phyloP scores from a whole-genome alignment of 495 filamentous ascomycete genomes.

The Talaromyces wortmannii region DNA sequence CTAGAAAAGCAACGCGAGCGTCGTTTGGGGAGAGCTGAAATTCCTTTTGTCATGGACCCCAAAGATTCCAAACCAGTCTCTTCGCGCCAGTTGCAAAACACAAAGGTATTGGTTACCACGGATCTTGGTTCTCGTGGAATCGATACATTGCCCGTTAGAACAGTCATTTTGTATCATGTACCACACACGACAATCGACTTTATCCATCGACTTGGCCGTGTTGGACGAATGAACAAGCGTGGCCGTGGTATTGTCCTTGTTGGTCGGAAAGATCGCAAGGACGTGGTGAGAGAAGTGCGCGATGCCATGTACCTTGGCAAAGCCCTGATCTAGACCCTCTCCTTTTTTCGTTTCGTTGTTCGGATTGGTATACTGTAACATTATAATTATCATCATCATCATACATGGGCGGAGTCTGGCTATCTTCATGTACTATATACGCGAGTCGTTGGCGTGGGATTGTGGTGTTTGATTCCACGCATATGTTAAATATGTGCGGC shows the following conservation, averaged over 20 bases:
- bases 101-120: slow-evolving; percentile 88
- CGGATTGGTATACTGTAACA: background rate
- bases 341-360: background rate
- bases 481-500: too few species aligned
- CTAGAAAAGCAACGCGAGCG: slow-evolving; percentile 22
- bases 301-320: slow-evolving; percentile 91
- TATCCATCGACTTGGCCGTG: slow-evolving; percentile 86
- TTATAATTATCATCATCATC: background rate
- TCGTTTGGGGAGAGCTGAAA: slow-evolving; percentile 17
- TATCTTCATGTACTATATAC: slow-evolving; percentile 3
- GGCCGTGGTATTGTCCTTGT: slow-evolving; percentile 86
- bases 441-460: too few species aligned
- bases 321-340: slow-evolving; percentile 59
- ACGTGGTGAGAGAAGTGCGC: slow-evolving; percentile 86
- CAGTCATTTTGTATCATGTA: slow-evolving; percentile 90
- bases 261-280: slow-evolving; percentile 80
- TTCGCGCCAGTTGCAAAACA: slow-evolving; percentile 45
- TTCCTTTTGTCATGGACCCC: slow-evolving; percentile 22
- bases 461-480: too few species aligned
- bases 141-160: slow-evolving; percentile 85
- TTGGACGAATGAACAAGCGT: slow-evolving; percentile 86
- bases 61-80: slow-evolving; percentile 7
- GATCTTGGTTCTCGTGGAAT: slow-evolving; percentile 90
- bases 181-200: slow-evolving; percentile 96
- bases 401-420: background rate